Conservation (phyloP, 768 basidiomycete genomes). For the Mycena belliarum region DNA sequence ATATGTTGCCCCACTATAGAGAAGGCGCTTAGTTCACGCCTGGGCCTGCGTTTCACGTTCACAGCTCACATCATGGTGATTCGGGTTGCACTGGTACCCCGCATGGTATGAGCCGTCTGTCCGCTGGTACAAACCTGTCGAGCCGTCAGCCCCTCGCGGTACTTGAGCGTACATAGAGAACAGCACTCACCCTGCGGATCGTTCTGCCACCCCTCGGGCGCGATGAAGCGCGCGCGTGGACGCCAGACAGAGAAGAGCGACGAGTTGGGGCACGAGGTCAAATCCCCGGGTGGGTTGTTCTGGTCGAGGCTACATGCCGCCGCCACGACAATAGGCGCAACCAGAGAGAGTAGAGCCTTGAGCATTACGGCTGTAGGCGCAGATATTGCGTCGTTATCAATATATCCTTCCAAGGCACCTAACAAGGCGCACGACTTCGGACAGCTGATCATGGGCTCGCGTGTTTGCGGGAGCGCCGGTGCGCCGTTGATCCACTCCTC, state of each 20-base stretch:
- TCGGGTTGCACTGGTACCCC: constrained; percentile 16
- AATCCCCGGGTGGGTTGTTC: background rate
- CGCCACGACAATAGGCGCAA: background rate
- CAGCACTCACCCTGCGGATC: constrained; percentile 10
- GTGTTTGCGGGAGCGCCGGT: no score
- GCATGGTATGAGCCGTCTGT: constrained; percentile 17
- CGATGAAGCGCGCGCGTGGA: constrained; percentile 12
- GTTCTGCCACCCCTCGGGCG: constrained; percentile 16
- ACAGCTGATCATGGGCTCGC: no score
- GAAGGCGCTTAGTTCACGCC: background rate
- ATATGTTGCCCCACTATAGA: constrained; percentile 15
- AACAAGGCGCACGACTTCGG: background rate
- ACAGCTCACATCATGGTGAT: constrained; percentile 2
- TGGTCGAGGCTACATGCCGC: constrained; percentile 14
- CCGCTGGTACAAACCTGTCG: constrained; percentile 14
- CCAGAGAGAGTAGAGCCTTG: background rate
- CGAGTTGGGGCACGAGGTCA: constrained; percentile 12
- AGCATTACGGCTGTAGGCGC: background rate
- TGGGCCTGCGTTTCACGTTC: no score
- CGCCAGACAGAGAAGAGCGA: constrained; percentile 19
- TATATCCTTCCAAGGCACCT: no score
- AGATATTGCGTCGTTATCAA: no score
- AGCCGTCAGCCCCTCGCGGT: background rate
- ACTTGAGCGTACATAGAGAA: no score
- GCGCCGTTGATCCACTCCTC: no score